These are phyloP conservation scores for Scolecobasidium constrictum DNA, from an alignment of 2,329 filamentous ascomycete species.

Conservation along the genomic window DNA sequence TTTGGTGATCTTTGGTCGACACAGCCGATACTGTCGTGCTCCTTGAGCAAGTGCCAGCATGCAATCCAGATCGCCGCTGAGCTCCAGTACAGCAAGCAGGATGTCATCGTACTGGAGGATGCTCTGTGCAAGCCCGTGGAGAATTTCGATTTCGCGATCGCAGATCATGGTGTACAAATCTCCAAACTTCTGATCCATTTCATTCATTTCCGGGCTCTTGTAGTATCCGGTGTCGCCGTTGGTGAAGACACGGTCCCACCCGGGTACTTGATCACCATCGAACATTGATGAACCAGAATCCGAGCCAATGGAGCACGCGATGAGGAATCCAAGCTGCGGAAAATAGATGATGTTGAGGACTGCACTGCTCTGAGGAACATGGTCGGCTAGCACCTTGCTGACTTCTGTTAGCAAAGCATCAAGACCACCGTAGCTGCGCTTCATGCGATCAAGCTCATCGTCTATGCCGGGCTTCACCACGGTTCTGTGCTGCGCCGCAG, in stretches of 20 bases:
- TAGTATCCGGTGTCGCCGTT: conserved; percentile 58
- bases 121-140: conserved; percentile 62
- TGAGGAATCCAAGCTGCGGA: conserved; percentile 83
- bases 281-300: conserved; percentile 50
- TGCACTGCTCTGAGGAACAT: conserved; percentile 47
- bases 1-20: conserved; percentile 55
- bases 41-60: conserved; percentile 69
- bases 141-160: conserved; percentile 76
- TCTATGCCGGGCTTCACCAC: conserved; percentile 62
- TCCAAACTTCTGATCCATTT: conserved; percentile 71
- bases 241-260: conserved; percentile 72
- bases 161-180: conserved; percentile 34
- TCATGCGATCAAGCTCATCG: conserved; percentile 63
- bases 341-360: conserved; percentile 75
- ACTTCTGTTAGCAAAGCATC: conserved; percentile 61
- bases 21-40: conserved; percentile 63
- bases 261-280: conserved; percentile 46
- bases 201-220: conserved; percentile 71
- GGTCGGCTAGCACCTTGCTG: conserved; percentile 46
- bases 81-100: conserved; percentile 60
- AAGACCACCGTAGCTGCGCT: conserved; percentile 67
- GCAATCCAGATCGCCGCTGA: conserved; percentile 73
- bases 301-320: conserved; percentile 56
- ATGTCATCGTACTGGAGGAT: conserved; percentile 58
- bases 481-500: conserved; percentile 58